Evolutionary conservation across 73 alveolate genomes (phyloP).

Genomic region (Paramecium sonneborni): DNA sequence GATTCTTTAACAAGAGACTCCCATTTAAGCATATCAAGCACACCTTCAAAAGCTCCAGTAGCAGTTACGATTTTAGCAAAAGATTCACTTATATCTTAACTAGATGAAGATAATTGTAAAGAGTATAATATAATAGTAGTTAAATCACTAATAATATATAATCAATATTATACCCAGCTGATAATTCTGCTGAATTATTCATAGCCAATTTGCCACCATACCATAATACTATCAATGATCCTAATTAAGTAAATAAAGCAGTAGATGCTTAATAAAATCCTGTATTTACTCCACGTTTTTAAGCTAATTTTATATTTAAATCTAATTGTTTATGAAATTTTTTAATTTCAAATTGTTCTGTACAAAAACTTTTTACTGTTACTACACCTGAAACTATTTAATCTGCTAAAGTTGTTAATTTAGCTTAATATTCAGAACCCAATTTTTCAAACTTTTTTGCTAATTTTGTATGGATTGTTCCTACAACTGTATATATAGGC

Average conservation of each 20-base stretch:
- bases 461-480: conserved; percentile 15
- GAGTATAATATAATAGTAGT: conserved; percentile 58
- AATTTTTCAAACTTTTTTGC: conserved; percentile 50
- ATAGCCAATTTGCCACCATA: conserved; percentile 64
- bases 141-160: conserved; percentile 20
- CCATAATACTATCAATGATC: conserved; percentile 64
- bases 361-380: conserved; percentile 61
- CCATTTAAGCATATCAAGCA: conserved; percentile 59
- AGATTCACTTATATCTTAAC: conserved; percentile 52
- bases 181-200: conserved; percentile 21
- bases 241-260: conserved; percentile 47
- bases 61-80: conserved; percentile 59
- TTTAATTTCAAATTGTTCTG: conserved; percentile 56
- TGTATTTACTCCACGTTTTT: conserved; percentile 43
- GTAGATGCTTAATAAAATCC: conserved; percentile 31
- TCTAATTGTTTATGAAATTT: conserved; percentile 47
- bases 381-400: conserved; percentile 63
- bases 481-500: conserved; percentile 22
- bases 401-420: conserved; percentile 57
- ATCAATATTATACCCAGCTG: not conserved
- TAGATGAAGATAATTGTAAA: conserved; percentile 15
- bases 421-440: conserved; percentile 51
- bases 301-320: not conserved
- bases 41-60: conserved; percentile 69
- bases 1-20: conserved; percentile 34